Evolutionary conservation across 140 eudicot species (phyloP), one percentile per base, ranked within the genome.

Genomic region (Stevia rebaudiana): DNA sequence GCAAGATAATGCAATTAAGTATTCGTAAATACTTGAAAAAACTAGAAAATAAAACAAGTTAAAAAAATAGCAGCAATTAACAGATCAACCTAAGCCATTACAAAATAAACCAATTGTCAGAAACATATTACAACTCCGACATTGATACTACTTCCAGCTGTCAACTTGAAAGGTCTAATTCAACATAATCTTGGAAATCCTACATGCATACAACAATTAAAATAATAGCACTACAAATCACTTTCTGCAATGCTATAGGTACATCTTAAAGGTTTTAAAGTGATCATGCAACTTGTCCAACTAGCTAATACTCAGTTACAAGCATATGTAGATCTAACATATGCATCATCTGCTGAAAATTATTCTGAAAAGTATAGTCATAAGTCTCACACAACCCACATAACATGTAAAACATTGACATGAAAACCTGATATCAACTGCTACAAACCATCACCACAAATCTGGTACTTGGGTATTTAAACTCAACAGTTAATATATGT

Each of bases 321-420:
- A 15, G 31, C 51, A 51, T 39, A 39, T 22, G 51, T 36, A 16
- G 42, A 24, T 23, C 72, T 24, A 52, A 16, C 41, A 67, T 51
- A 36, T 16, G 64, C 54, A 53, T 16, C 21, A 67, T 67, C 54
- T 53, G 73, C 53, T n/a, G 53, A 39, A 53, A 36, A 55, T 6
- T n/a, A 33, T 33, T 21, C 13, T 36, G 19, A 12, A 58, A 35
- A 65, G 61, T 19, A 18, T 9, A 47, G 53, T 47, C 46, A 49
- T 4, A 53, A 53, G 0, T 53, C 61, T 17, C 23, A 5, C 11
- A 17, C 12, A 22, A 25, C 25, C 19, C 61, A 53, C 35, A 51
- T 6, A 8, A 3, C 7, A 33, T 36, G 37, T 36, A 6, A 36
- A 36, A 8, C 10, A 36, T 8, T 8, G 41, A 36, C 7, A 36